A percentile compares a stretch with the other conserved stretches of the same genome.
Conservation (phyloP, 2,329 filamentous ascomycete genomes). For the Paracoccidioides lutzii region DNA sequence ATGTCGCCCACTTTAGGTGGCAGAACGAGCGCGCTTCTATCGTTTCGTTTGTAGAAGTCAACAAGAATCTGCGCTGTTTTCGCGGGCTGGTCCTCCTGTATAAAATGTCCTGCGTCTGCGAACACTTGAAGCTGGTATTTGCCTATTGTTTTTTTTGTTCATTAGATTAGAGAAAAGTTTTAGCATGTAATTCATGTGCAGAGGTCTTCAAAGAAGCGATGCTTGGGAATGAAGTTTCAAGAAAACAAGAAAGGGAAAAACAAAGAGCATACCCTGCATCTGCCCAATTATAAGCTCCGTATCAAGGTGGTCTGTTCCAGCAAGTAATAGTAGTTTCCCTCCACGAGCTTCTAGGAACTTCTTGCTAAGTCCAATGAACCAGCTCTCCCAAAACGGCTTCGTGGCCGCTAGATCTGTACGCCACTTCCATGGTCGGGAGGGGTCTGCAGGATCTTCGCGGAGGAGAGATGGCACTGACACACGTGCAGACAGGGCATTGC, state of each 20-base stretch:
- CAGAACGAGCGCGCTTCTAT: conserved; percentile 68
- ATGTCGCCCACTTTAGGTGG: conserved; percentile 83
- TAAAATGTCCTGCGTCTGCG: conserved; percentile 88
- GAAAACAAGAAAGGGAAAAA: background rate
- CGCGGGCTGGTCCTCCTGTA: conserved; percentile 88
- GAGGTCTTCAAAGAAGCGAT: background rate
- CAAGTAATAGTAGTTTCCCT: conserved; percentile 72
- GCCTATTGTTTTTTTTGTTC: conserved; percentile 25
- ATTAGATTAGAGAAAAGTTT: background rate
- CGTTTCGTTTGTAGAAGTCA: conserved; percentile 87
- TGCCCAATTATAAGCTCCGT: conserved; percentile 90
- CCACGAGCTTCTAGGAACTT: conserved; percentile 75
- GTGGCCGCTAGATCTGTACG: conserved; percentile 71
- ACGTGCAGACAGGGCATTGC: conserved; percentile 69
- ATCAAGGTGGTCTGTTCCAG: conserved; percentile 79
- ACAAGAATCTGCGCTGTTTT: conserved; percentile 75
- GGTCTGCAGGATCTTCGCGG: conserved; percentile 30
- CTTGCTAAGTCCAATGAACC: conserved; percentile 76
- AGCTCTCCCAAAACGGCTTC: conserved; percentile 84
- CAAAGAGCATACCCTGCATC: conserved; percentile 67
- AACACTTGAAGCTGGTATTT: conserved; percentile 95
- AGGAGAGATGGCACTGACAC: conserved; percentile 77
- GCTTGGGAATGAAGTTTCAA: background rate
- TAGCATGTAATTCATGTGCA: background rate
- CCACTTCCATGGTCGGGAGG: conserved; percentile 59